These are phyloP conservation scores for Cytidiella melzeri DNA, from an alignment of 768 basidiomycete species.

Conservation along the genomic window DNA sequence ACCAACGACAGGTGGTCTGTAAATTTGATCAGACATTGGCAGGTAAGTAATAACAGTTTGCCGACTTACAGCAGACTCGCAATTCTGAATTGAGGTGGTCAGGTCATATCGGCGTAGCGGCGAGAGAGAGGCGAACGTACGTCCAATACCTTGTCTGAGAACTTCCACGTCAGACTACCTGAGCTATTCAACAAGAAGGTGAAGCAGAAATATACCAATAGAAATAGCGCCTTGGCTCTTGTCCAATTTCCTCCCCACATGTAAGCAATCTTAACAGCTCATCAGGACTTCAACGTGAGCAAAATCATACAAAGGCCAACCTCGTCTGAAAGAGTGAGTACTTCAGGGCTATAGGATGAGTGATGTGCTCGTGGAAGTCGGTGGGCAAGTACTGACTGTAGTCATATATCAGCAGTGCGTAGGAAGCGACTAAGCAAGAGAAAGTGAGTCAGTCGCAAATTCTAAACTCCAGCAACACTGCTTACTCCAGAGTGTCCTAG, in stretches of 20 bases:
- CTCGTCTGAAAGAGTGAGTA: slow-evolving; percentile 9
- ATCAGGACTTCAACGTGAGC: background rate
- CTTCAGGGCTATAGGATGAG: background rate
- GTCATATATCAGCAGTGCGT: slow-evolving; percentile 8
- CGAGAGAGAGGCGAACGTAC: background rate
- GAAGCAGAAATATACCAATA: slow-evolving; percentile 2
- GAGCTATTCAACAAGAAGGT: background rate
- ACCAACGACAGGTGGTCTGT: background rate
- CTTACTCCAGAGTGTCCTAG: slow-evolving; percentile 9
- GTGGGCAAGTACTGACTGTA: slow-evolving; percentile 1
- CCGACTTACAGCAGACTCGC: background rate
- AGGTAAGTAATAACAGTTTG: background rate
- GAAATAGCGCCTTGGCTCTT: slow-evolving; percentile 1
- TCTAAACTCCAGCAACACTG: background rate
- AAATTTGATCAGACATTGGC: background rate
- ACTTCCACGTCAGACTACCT: background rate
- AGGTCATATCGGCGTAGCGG: background rate
- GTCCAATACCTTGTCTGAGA: background rate
- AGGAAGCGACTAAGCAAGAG: slow-evolving; percentile 3
- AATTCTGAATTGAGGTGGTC: background rate
- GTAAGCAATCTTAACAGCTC: background rate
- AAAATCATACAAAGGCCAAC: background rate
- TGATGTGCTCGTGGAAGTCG: background rate
- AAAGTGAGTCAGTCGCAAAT: background rate
- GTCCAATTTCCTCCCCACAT: background rate